A percentile compares a stretch with the other conserved stretches of the same genome.
Evolutionary conservation across 2,329 filamentous ascomycete genomes (phyloP).

Genomic region (Dryadomyces quercus-mongolicae): DNA sequence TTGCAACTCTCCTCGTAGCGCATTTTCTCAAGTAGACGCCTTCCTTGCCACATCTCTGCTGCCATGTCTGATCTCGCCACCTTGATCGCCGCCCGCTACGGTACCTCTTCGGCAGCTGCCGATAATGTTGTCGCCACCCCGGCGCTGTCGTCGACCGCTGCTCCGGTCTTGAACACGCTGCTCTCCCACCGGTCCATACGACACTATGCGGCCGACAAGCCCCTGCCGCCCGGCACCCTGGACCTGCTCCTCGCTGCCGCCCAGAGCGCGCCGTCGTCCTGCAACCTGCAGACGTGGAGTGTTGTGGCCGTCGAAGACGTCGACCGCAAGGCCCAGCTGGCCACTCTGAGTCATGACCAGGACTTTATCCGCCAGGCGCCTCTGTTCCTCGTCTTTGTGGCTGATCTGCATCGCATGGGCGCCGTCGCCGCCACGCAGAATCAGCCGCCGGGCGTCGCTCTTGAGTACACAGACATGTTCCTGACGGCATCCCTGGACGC

Average conservation of each 20-base stretch:
- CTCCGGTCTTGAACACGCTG: conserved; percentile 15
- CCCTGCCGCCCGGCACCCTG: conserved; percentile 15
- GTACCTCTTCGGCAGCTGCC: not conserved
- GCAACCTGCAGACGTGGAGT: conserved; percentile 23
- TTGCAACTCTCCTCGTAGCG: no score
- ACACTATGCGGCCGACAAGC: conserved; percentile 14
- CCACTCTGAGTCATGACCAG: conserved; percentile 18
- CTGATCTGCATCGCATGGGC: conserved; percentile 19
- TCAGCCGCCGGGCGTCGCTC: conserved; percentile 12
- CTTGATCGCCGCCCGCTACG: not conserved
- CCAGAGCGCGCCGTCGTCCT: conserved; percentile 22
- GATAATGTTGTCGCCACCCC: not conserved
- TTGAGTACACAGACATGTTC: conserved; percentile 21
- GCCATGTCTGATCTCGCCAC: not conserved
- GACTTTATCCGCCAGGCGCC: conserved; percentile 20
- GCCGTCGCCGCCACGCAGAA: conserved; percentile 13
- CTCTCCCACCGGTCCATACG: conserved; percentile 20
- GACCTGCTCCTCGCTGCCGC: conserved; percentile 19
- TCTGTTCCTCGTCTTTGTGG: conserved; percentile 21
- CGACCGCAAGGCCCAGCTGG: conserved; percentile 16
- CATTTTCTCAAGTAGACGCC: no score
- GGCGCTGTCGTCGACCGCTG: conserved; percentile 10
- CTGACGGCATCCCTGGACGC: conserved; percentile 20
- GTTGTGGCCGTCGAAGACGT: conserved; percentile 17
- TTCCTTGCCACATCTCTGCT: no score